Evolutionary conservation across 2,329 filamentous ascomycete species (phyloP).

Genomic region (Talaromyces piceae): DNA sequence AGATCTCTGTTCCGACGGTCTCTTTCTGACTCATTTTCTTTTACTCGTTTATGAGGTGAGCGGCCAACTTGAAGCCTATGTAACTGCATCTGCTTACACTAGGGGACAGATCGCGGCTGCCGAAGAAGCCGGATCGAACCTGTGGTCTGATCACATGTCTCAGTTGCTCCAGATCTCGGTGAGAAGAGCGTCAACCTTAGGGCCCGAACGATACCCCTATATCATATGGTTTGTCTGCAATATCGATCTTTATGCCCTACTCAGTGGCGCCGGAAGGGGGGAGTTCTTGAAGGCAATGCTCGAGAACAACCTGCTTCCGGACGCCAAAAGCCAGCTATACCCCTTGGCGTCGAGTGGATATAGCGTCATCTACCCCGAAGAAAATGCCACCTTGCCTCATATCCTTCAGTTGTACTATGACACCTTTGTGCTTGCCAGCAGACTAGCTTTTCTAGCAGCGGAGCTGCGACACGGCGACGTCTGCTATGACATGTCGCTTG

Average conservation of each 20-base stretch:
- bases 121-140: slow-evolving; percentile 39
- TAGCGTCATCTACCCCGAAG: slow-evolving; percentile 30
- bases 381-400: slow-evolving; percentile 30
- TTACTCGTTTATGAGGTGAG: slow-evolving; percentile 51
- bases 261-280: slow-evolving; percentile 46
- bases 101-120: slow-evolving; percentile 37
- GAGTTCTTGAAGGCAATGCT: slow-evolving; percentile 44
- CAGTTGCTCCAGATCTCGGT: slow-evolving; percentile 45
- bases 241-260: slow-evolving; percentile 49
- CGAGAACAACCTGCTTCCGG: slow-evolving; percentile 42
- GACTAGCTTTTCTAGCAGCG: slow-evolving; percentile 38
- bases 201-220: slow-evolving; percentile 41
- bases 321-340: slow-evolving; percentile 30
- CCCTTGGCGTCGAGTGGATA: slow-evolving; percentile 27
- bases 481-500: slow-evolving; percentile 1
- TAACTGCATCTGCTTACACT: slow-evolving; percentile 10
- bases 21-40: slow-evolving; percentile 51
- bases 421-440: slow-evolving; percentile 38
- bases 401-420: slow-evolving; percentile 41
- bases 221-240: slow-evolving; percentile 49
- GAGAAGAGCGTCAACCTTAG: slow-evolving; percentile 39
- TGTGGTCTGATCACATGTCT: slow-evolving; percentile 50
- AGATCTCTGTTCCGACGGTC: slow-evolving; percentile 50
- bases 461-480: slow-evolving; percentile 32
- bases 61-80: background rate